These are phyloP conservation scores for Rhizopogon roseolus DNA, from an alignment of 768 basidiomycete genomes.

Conservation along the genomic window DNA sequence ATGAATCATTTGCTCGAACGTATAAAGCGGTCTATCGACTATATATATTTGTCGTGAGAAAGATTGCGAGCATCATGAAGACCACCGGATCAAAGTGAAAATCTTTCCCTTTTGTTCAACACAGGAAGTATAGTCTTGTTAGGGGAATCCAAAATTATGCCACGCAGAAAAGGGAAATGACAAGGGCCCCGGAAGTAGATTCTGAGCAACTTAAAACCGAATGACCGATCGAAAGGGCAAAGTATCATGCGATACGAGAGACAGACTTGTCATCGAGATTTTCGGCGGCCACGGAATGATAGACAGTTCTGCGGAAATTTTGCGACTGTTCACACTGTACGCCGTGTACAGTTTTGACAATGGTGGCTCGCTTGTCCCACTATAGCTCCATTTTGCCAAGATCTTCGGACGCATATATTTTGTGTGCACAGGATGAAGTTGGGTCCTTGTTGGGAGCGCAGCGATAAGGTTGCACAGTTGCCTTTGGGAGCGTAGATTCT, in stretches of 20 bases:
- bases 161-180: neutral
- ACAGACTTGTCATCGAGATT: slow-evolving; percentile 12
- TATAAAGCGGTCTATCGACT: neutral
- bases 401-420: slow-evolving; percentile 23
- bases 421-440: slow-evolving; percentile 5
- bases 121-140: neutral
- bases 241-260: neutral
- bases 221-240: neutral
- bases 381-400: slow-evolving; percentile 30
- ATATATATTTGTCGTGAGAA: neutral
- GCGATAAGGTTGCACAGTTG: neutral
- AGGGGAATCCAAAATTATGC: neutral
- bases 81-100: neutral
- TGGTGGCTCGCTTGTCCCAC: slow-evolving; percentile 31
- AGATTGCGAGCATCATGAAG: neutral
- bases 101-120: neutral
- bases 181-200: neutral
- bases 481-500: slow-evolving; percentile 26
- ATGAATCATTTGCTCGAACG: neutral
- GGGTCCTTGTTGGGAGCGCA: slow-evolving; percentile 1
- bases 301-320: slow-evolving; percentile 44
- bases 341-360: slow-evolving; percentile 11
- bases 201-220: too few species aligned
- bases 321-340: slow-evolving; percentile 16
- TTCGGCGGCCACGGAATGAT: slow-evolving; percentile 28